Evolutionary conservation across 495 filamentous ascomycete species (phyloP).

Genomic region (Tuber brumale): DNA sequence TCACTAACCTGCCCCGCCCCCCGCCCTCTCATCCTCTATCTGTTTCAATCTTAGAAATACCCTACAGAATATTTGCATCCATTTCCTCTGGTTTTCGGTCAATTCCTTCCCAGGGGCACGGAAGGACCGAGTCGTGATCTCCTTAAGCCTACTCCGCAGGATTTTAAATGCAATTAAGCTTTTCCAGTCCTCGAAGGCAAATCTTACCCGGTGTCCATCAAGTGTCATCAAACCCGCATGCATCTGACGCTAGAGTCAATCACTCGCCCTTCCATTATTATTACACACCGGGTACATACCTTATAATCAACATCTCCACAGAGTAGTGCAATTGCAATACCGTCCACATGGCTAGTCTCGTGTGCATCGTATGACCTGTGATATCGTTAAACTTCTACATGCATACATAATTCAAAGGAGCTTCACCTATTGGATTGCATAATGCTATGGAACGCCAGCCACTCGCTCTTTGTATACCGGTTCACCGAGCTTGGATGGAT

Average conservation of each 20-base stretch:
- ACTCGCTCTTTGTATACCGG: constrained; percentile 57
- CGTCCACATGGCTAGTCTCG: constrained; percentile 74
- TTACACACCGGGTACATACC: constrained; percentile 43
- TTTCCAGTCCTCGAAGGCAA: constrained; percentile 83
- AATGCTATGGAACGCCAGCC: constrained; percentile 89
- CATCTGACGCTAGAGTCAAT: constrained; percentile 47
- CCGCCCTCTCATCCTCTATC: not conserved
- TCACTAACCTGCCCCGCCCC: not conserved
- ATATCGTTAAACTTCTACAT: constrained; percentile 3
- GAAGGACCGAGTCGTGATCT: constrained; percentile 64
- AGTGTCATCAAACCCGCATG: constrained; percentile 79
- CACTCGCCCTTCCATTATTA: not conserved
- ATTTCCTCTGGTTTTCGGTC: constrained; percentile 59
- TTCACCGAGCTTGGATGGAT: constrained; percentile 82
- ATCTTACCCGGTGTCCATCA: constrained; percentile 81
- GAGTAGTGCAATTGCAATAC: constrained; percentile 72
- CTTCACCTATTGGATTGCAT: constrained; percentile 78
- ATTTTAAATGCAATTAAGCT: constrained; percentile 76
- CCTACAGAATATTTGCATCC: constrained; percentile 61
- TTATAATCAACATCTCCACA: constrained; percentile 83
- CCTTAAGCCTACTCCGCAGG: constrained; percentile 60
- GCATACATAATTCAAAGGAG: not conserved
- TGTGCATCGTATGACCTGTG: constrained; percentile 73
- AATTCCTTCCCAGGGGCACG: constrained; percentile 62
- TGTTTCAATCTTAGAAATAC: constrained; percentile 15